Evolutionary conservation across 257 asterid genomes (phyloP).

Genomic region (Nicotiana tabacum): DNA sequence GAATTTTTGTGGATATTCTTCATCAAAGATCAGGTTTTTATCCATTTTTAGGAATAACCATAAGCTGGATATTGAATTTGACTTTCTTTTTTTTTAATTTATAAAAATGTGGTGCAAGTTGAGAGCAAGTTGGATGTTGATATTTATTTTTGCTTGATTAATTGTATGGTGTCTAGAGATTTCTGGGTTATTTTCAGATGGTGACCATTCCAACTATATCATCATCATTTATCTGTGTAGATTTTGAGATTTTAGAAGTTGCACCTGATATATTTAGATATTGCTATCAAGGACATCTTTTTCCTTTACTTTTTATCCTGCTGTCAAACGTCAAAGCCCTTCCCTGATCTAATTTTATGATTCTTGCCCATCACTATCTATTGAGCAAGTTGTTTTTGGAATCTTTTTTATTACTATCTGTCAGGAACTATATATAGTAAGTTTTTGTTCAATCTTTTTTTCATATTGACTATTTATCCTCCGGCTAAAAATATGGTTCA

Average conservation of each 20-base stretch:
- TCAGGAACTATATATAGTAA: not conserved
- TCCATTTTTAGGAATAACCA: not conserved
- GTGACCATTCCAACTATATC: not conserved
- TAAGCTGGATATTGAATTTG: not conserved
- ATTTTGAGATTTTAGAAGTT: slow-evolving; percentile 2
- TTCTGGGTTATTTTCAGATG: not conserved
- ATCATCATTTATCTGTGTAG: not conserved
- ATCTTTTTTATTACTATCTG: slow-evolving; percentile 8
- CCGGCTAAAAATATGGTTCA: slow-evolving; percentile 16
- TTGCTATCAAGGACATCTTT: slow-evolving; percentile 12
- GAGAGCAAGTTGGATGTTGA: not conserved
- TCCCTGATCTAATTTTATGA: not conserved
- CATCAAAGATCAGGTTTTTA: not conserved
- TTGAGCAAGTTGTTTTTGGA: not conserved
- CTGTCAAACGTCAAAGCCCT: not conserved
- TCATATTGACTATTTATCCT: not conserved
- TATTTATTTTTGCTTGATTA: not conserved
- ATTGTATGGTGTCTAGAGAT: slow-evolving; percentile 1
- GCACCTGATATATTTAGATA: not conserved
- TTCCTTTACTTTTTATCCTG: slow-evolving; percentile 12
- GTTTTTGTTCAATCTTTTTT: not conserved
- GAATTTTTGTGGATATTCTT: not conserved
- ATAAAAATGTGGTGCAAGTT: not conserved
- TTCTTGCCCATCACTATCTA: not conserved
- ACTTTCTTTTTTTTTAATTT: not conserved